These are phyloP conservation scores for Lachnellula suecica DNA, from an alignment of 2,329 filamentous ascomycete species.

Conservation along the genomic window DNA sequence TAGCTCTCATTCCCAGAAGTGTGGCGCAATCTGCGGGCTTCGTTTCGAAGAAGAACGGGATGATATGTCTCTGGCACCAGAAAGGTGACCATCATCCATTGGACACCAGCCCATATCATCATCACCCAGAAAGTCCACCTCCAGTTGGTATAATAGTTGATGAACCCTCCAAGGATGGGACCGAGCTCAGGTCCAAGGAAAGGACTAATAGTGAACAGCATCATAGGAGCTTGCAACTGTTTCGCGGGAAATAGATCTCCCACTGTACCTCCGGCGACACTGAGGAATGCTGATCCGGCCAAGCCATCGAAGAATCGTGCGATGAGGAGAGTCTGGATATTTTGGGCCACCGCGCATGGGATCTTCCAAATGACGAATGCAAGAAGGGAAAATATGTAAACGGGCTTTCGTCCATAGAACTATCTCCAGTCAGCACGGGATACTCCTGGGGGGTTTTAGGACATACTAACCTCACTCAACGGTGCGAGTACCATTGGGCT, in stretches of 20 bases:
- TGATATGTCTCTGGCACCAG: slow-evolving; percentile 89
- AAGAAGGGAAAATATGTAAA: slow-evolving; percentile 74
- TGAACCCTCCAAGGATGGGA: slow-evolving; percentile 72
- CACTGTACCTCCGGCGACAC: slow-evolving; percentile 81
- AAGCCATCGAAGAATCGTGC: slow-evolving; percentile 76
- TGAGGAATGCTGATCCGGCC: slow-evolving; percentile 65
- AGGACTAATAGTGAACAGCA: too few relatives aligned
- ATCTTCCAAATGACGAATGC: slow-evolving; percentile 80
- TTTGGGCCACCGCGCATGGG: slow-evolving; percentile 75
- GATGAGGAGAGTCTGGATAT: slow-evolving; percentile 78
- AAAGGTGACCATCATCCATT: slow-evolving; percentile 64
- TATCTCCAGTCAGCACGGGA: slow-evolving; percentile 30
- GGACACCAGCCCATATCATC: slow-evolving; percentile 73
- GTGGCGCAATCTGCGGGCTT: slow-evolving; percentile 67
- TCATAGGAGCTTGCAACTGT: too few relatives aligned
- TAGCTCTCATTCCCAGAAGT: slow-evolving; percentile 78
- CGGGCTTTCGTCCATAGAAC: slow-evolving; percentile 80
- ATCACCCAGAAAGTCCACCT: slow-evolving; percentile 84
- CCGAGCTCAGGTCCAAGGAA: slow-evolving; percentile 63
- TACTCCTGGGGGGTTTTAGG: slow-evolving; percentile 8
- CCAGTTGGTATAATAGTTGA: slow-evolving; percentile 74
- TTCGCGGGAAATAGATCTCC: slow-evolving; percentile 83
- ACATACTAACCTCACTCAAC: slow-evolving; percentile 49
- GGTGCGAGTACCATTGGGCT: slow-evolving; percentile 56
- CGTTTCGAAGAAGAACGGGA: slow-evolving; percentile 69